These are phyloP conservation scores for Stachybotrys chartarum DNA, from an alignment of 2,329 filamentous ascomycete genomes.

Conservation along the genomic window DNA sequence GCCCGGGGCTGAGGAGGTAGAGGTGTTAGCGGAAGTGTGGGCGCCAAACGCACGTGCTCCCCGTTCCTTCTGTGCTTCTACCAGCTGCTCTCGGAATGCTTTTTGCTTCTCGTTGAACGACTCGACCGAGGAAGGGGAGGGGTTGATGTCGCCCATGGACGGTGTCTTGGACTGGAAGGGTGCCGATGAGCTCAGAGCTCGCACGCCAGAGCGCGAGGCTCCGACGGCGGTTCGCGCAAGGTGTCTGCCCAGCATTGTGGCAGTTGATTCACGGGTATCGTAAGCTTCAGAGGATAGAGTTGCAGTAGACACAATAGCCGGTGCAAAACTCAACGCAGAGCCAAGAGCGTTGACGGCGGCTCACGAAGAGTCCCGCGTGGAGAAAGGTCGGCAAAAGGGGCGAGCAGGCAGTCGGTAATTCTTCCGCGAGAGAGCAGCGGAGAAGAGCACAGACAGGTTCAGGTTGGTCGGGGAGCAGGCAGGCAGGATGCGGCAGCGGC, in stretches of 20 bases:
- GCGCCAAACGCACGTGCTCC: slow-evolving; percentile 68
- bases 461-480: background rate
- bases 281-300: slow-evolving; percentile 2
- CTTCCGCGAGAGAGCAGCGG: background rate
- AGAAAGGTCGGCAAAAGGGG: background rate
- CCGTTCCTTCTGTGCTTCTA: slow-evolving; percentile 70
- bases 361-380: background rate
- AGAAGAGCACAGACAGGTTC: slow-evolving; percentile 1
- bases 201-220: slow-evolving; percentile 39
- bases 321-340: slow-evolving; percentile 1
- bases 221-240: slow-evolving; percentile 36
- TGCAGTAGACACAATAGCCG: background rate
- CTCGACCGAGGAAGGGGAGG: slow-evolving; percentile 55
- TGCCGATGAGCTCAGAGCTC: slow-evolving; percentile 52
- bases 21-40: slow-evolving; percentile 33
- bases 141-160: slow-evolving; percentile 77
- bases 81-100: slow-evolving; percentile 76
- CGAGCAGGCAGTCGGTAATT: background rate
- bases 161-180: slow-evolving; percentile 47
- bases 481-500: background rate
- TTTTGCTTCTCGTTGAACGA: slow-evolving; percentile 79
- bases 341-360: background rate
- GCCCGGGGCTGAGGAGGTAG: slow-evolving; percentile 33
- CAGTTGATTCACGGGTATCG: background rate
- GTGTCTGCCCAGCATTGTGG: slow-evolving; percentile 43